Evolutionary conservation across 148 eudicot species (phyloP).

Genomic region (Camellia japonica): DNA sequence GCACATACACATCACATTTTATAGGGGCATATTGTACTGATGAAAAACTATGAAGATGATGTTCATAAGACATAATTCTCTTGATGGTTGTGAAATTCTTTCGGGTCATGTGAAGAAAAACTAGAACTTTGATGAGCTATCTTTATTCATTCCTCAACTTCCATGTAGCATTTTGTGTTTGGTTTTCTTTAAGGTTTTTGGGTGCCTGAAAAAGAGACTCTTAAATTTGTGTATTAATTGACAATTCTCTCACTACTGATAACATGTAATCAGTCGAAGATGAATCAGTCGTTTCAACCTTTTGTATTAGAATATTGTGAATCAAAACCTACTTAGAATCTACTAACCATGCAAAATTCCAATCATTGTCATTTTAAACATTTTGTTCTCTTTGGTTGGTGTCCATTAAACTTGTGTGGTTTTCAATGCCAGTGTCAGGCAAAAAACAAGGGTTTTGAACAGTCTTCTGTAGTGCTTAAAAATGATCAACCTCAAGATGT

Average conservation of each 20-base stretch:
- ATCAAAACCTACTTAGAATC: not conserved
- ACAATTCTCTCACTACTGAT: not conserved
- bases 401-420: slow-evolving; percentile 6
- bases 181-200: not conserved
- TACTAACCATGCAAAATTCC: not conserved
- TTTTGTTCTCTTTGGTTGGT: not conserved
- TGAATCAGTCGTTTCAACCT: not conserved
- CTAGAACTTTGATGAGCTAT: no score
- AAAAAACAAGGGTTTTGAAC: slow-evolving; percentile 25
- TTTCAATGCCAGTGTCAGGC: slow-evolving; percentile 31
- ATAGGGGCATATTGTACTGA: not conserved
- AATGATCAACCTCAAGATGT: slow-evolving; percentile 29
- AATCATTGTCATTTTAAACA: not conserved
- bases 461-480: slow-evolving; percentile 24
- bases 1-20: not conserved
- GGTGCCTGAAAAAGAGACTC: not conserved
- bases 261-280: not conserved
- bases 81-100: not conserved
- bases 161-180: not conserved
- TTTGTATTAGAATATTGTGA: not conserved
- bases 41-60: not conserved
- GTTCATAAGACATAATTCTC: not conserved
- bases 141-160: no score
- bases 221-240: not conserved
- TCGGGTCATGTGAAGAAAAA: no score